Conservation (phyloP, 805 yeast species). For the Cyberlindnera mississippiensis region DNA sequence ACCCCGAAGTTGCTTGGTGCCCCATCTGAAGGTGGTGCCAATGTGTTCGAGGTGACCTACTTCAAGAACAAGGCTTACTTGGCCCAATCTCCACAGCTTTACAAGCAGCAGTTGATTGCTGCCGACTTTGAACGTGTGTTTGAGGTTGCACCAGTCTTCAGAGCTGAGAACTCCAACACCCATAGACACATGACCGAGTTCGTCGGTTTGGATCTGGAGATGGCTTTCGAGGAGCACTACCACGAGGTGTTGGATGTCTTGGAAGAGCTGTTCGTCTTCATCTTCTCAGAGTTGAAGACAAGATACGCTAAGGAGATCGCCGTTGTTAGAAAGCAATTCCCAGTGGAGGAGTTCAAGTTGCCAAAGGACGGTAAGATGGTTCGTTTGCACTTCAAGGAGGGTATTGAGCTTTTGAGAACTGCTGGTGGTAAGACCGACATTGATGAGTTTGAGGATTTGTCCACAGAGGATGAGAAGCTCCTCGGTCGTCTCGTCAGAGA, state of each 20-base stretch:
- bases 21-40: constrained; percentile 97
- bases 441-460: constrained; percentile 78
- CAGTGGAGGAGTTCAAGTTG: constrained; percentile 94
- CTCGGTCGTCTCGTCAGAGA: constrained; percentile 90
- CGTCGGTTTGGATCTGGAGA: constrained; percentile 94
- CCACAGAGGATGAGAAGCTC: constrained; percentile 91
- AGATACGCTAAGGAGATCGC: constrained; percentile 85
- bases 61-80: constrained; percentile 90
- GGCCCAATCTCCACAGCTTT: constrained; percentile 98
- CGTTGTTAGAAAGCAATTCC: constrained; percentile 87
- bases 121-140: constrained; percentile 96
- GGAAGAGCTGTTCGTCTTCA: constrained; percentile 77
- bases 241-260: constrained; percentile 75
- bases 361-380: constrained; percentile 96
- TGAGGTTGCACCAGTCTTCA: constrained; percentile 96
- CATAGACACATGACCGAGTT: constrained; percentile 99
- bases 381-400: constrained; percentile 84
- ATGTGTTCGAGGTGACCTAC: constrained; percentile 89
- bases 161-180: constrained; percentile 98
- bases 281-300: constrained; percentile 76
- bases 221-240: constrained; percentile 97
- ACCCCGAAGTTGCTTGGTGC: constrained; percentile 95
- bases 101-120: constrained; percentile 97
- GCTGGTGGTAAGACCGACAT: constrained; percentile 80
- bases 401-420: constrained; percentile 78